Base-by-base conservation (phyloP, 106 monocot genomes). In the Acorus calamus region DNA sequence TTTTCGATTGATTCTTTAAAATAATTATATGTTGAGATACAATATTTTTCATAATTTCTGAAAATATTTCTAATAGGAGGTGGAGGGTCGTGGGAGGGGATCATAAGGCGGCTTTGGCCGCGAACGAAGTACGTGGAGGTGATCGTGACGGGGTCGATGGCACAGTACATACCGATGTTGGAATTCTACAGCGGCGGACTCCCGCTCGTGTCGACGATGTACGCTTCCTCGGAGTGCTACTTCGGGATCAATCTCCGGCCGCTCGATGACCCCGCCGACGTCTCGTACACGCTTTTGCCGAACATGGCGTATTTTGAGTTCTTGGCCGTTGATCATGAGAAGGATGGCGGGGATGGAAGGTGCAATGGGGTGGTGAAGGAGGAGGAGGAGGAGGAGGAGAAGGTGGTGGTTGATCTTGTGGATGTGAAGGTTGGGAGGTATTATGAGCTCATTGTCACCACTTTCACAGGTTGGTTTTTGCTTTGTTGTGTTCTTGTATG, bases 241-340 rank as follows among this genome's bases (percentile, higher is more conserved):
- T 81, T 86, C 14, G 85, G 85, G 12, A 86, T 86, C 74, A 86
- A 86, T 47, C 66, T 86, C 51, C 65, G 50, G 47, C 85, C 85
- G 5, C 63, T 28, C 28, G 28, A 28, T 81, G 47, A 78, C 73
- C 62, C 52, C 11, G 59, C 85, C 85, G 13, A 78, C 6, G 85
- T 86, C 2, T 66, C 68, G 2, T 86, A 86, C 62, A 79, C 78
- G 0, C 66, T 86, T 12, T 66, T 86, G 11, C 85, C 85, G 46
- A 86, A 81, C 65, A 86, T 86, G 85, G 81, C 81, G 54, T 86
- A 78, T 78, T 86, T 81, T 55, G 85, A 86, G 75, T 86, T 86
- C 69, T 64, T 86, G 41, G 62, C 70, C 47, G 74, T 81, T 7
- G 75, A 49, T 3, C 66, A 60, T 10, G 70, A 46, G 7, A 75